Percentiles rank a stretch among this genome's conserved stretches.
Conservation (phyloP, 2,329 filamentous ascomycete genomes). For the Coniochaeta sp. region DNA sequence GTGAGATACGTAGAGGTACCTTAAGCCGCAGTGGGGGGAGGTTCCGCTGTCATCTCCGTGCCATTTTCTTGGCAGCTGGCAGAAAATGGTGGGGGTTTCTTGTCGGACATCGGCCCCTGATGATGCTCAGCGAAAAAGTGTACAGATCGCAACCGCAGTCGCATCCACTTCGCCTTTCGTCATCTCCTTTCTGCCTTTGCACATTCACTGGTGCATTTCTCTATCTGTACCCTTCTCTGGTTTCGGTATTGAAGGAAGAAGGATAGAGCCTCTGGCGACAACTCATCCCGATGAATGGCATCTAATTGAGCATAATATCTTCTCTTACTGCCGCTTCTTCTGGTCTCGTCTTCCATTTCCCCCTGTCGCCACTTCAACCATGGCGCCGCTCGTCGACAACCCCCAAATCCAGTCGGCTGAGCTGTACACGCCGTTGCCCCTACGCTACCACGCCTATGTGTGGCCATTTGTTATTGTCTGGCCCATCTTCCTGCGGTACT, state of each 20-base stretch:
- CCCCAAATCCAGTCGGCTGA: slow-evolving; percentile 81
- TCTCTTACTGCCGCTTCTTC: neutral
- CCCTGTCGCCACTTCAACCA: slow-evolving; percentile 20
- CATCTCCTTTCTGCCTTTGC: slow-evolving; percentile 1
- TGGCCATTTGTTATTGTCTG: slow-evolving; percentile 91
- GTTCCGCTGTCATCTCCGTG: neutral
- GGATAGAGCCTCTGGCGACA: neutral
- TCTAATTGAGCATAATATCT: neutral
- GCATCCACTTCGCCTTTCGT: slow-evolving; percentile 2
- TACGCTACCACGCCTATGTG: slow-evolving; percentile 77
- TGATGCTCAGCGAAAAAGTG: neutral
- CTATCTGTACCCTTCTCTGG: neutral
- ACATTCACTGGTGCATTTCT: neutral
- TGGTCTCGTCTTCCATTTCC: neutral
- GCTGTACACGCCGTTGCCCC: slow-evolving; percentile 77
- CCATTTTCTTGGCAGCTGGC: neutral
- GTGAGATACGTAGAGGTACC: too few species aligned
- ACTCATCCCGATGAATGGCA: neutral
- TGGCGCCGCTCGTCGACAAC: slow-evolving; percentile 78
- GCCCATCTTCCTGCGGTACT: slow-evolving; percentile 86
- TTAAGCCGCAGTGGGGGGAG: neutral
- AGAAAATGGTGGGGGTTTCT: neutral
- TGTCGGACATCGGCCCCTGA: neutral
- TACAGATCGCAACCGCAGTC: slow-evolving; percentile 2
- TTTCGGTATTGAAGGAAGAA: neutral